Conservation (phyloP, 306 rosid genomes). For the Cucumis melo region DNA sequence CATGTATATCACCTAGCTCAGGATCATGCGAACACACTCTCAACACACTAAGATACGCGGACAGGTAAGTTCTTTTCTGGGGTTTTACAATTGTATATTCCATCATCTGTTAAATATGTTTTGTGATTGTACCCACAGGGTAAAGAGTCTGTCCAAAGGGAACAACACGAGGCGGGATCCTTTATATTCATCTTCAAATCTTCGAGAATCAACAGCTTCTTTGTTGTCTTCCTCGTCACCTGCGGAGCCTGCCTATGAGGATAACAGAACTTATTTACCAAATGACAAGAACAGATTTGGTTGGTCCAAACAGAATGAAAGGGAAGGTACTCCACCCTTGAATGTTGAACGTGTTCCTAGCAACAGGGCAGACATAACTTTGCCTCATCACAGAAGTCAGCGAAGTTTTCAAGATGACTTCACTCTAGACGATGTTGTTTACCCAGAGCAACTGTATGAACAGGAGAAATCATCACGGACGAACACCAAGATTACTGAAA, state of each 20-base stretch:
- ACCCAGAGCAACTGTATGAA: slow-evolving; percentile 30
- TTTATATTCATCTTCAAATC: slow-evolving; percentile 47
- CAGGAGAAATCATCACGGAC: slow-evolving; percentile 29
- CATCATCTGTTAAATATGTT: neutral
- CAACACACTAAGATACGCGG: slow-evolving; percentile 93
- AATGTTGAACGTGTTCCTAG: slow-evolving; percentile 43
- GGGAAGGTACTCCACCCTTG: slow-evolving; percentile 49
- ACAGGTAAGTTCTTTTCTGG: slow-evolving; percentile 38
- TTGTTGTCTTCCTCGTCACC: slow-evolving; percentile 49
- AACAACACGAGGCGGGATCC: slow-evolving; percentile 67
- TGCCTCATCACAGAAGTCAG: slow-evolving; percentile 34
- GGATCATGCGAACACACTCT: slow-evolving; percentile 98
- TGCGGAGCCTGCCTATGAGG: slow-evolving; percentile 47
- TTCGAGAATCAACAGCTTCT: slow-evolving; percentile 61
- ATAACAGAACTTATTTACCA: slow-evolving; percentile 30
- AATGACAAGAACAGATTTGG: slow-evolving; percentile 49
- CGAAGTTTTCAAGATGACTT: slow-evolving; percentile 33
- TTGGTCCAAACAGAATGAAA: slow-evolving; percentile 63
- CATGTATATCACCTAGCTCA: slow-evolving; percentile 96
- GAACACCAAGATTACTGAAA: slow-evolving; percentile 28
- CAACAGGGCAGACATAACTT: slow-evolving; percentile 43
- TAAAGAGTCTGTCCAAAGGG: slow-evolving; percentile 88
- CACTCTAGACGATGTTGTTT: slow-evolving; percentile 34
- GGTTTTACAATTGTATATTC: neutral
- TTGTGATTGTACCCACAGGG: slow-evolving; percentile 27